Conservation (phyloP, 306 rosid genomes). For the Nissolia schottii region DNA sequence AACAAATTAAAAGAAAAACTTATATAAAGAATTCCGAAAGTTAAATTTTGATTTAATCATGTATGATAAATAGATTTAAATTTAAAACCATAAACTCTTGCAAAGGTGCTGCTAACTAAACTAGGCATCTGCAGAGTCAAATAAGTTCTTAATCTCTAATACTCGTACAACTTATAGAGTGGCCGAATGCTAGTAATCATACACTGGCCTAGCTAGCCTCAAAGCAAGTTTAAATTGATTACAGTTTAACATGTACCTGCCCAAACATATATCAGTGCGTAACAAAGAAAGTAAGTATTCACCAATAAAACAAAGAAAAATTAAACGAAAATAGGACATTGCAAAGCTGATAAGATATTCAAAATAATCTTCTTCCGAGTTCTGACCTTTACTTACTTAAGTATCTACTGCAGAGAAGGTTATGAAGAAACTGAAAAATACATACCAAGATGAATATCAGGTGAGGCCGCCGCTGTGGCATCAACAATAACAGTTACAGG, state of each 20-base stretch:
- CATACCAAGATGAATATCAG: slow-evolving; percentile 66
- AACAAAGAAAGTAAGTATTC: not conserved
- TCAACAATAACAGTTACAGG: slow-evolving; percentile 67
- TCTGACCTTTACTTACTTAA: too few species aligned
- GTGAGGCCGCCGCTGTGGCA: slow-evolving; percentile 89
- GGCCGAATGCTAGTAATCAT: not conserved
- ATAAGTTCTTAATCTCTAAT: not conserved
- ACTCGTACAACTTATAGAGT: not conserved
- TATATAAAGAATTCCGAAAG: not conserved
- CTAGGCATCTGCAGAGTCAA: not conserved
- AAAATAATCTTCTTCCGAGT: not conserved
- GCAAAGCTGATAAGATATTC: not conserved
- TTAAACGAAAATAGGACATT: not conserved
- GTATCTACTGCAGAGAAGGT: too few species aligned
- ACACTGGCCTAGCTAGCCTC: not conserved
- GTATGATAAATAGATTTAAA: not conserved
- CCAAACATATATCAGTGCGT: not conserved
- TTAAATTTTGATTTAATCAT: not conserved
- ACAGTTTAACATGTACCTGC: not conserved
- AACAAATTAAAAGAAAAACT: not conserved
- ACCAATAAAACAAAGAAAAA: not conserved
- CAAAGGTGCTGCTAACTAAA: not conserved
- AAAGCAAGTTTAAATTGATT: not conserved
- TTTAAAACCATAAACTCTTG: not conserved
- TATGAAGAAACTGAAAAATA: slow-evolving; percentile 4